phyloP scores from a whole-genome alignment of 208 protist species.

The Paratrypanosoma confusum region DNA sequence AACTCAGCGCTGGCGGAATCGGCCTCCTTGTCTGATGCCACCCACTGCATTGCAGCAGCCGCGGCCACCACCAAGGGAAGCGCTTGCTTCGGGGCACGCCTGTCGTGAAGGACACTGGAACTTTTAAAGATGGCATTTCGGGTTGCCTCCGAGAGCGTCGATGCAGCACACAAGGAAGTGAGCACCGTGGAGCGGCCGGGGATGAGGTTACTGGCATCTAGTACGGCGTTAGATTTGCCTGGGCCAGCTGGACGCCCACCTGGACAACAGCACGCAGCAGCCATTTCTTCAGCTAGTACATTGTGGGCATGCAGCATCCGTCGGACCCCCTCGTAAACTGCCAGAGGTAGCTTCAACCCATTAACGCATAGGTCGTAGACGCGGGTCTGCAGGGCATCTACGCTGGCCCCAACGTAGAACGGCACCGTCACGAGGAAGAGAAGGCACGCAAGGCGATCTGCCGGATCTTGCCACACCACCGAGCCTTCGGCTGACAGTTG shows the following conservation, averaged over 20 bases:
- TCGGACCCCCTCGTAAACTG: constrained; percentile 31
- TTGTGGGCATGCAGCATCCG: constrained; percentile 64
- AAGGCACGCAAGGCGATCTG: not conserved
- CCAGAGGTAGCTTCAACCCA: constrained; percentile 62
- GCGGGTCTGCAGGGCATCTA: constrained; percentile 21
- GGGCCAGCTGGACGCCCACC: too few relatives aligned
- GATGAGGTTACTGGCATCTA: too few relatives aligned
- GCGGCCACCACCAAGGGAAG: constrained; percentile 49
- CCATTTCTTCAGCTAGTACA: constrained; percentile 12
- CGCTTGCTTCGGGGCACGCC: constrained; percentile 20
- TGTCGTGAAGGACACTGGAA: constrained; percentile 41
- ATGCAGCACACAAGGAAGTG: constrained; percentile 4
- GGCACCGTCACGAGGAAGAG: constrained; percentile 39
- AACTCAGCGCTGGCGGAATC: not conserved
- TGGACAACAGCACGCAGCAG: constrained; percentile 17
- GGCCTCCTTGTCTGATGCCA: constrained; percentile 5
- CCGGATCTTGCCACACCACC: constrained; percentile 3
- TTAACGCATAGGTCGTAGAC: constrained; percentile 60
- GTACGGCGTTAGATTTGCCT: too few relatives aligned
- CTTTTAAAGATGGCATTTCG: constrained; percentile 47
- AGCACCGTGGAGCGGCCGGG: too few relatives aligned
- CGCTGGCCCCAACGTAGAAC: constrained; percentile 23
- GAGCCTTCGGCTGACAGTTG: constrained; percentile 15
- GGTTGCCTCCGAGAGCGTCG: constrained; percentile 5
- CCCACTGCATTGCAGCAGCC: constrained; percentile 16